phyloP scores from a whole-genome alignment of 2,329 filamentous ascomycete genomes.

The Aureobasidium musti region DNA sequence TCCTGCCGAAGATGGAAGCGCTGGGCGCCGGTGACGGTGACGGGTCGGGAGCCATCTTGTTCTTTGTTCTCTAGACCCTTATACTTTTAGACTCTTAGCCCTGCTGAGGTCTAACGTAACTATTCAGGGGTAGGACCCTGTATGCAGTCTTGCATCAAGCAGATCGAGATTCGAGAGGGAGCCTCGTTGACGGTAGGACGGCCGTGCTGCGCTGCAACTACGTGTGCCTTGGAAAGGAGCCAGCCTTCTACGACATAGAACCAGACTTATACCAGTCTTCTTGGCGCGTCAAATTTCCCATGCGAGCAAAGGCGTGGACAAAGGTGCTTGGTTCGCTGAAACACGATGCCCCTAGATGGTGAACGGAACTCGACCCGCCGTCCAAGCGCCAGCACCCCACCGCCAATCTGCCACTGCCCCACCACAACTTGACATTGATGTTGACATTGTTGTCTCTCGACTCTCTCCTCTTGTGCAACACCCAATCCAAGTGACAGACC shows the following conservation, averaged over 20 bases:
- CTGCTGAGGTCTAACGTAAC: background rate
- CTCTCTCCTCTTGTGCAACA: background rate
- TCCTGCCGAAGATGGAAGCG: slow-evolving; percentile 23
- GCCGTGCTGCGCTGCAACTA: slow-evolving; percentile 17
- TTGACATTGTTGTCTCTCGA: background rate
- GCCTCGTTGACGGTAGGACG: too few species aligned
- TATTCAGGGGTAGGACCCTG: slow-evolving; percentile 22
- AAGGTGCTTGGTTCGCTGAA: background rate
- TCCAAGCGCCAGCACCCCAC: slow-evolving; percentile 15
- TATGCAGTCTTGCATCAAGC: slow-evolving; percentile 2
- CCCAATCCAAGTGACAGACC: background rate
- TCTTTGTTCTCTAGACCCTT: background rate
- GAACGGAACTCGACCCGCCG: background rate
- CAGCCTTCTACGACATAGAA: slow-evolving; percentile 24
- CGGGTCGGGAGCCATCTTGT: slow-evolving; percentile 29
- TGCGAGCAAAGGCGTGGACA: background rate
- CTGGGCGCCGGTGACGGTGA: slow-evolving; percentile 30
- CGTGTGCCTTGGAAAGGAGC: background rate
- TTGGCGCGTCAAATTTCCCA: slow-evolving; percentile 23
- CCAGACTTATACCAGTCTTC: slow-evolving; percentile 4
- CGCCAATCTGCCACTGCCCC: slow-evolving; percentile 15
- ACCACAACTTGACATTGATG: background rate
- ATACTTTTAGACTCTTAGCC: background rate
- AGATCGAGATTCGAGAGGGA: background rate
- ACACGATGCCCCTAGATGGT: slow-evolving; percentile 9